Conservation (phyloP, 2,329 filamentous ascomycete species). For the Epichloe gansuensis region DNA sequence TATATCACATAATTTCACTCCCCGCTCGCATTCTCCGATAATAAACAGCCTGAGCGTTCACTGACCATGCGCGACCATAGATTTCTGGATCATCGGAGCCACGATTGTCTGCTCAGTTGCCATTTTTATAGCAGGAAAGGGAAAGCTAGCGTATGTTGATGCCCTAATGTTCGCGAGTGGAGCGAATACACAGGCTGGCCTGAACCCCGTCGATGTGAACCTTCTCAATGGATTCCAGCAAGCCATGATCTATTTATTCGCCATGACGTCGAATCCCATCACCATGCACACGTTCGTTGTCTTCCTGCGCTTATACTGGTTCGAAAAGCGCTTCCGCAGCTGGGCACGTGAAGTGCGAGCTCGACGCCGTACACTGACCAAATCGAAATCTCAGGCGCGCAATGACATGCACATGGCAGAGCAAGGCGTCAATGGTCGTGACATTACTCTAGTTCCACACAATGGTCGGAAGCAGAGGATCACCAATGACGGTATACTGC, state of each 20-base stretch:
- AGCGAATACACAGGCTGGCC: conserved; percentile 77
- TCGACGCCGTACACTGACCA: conserved; percentile 50
- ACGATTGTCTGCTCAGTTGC: conserved; percentile 65
- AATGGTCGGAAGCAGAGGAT: conserved; percentile 42
- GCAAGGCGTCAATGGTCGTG: conserved; percentile 50
- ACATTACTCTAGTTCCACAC: conserved; percentile 54
- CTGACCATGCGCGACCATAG: conserved; percentile 26
- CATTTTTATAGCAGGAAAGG: conserved; percentile 49
- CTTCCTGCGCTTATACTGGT: conserved; percentile 91
- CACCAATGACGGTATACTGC: conserved; percentile 48
- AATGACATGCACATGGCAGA: conserved; percentile 39
- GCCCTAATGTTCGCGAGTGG: conserved; percentile 81
- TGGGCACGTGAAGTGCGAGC: conserved; percentile 62
- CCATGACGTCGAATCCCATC: conserved; percentile 71
- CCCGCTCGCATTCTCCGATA: background rate
- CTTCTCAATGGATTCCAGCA: conserved; percentile 59
- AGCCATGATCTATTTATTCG: conserved; percentile 56
- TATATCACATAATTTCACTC: conserved; percentile 13
- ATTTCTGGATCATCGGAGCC: conserved; percentile 70
- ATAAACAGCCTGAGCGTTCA: background rate
- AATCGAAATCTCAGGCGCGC: conserved; percentile 42
- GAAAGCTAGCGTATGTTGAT: conserved; percentile 66
- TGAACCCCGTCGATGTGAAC: conserved; percentile 71
- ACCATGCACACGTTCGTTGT: conserved; percentile 78
- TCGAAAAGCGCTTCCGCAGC: conserved; percentile 87